phyloP scores from a whole-genome alignment of 805 yeast species.

The Saccharomycopsis sp. region DNA sequence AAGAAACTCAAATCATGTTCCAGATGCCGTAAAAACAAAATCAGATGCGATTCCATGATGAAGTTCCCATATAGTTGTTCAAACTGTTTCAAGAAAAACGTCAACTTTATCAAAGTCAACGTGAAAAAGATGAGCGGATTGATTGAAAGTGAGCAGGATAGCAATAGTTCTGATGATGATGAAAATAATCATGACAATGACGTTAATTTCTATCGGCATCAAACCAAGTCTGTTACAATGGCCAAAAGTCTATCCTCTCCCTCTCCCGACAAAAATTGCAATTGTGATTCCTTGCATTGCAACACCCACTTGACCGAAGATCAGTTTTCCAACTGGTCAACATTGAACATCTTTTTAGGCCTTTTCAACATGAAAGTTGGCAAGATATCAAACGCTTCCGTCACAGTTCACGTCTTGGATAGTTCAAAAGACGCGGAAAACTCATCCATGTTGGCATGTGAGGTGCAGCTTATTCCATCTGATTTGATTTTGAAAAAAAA shows the following conservation, averaged over 20 bases:
- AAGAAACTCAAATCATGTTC: conserved; percentile 21
- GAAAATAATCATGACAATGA: neutral
- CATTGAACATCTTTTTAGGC: conserved; percentile 10
- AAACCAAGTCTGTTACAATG: neutral
- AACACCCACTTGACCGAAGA: neutral
- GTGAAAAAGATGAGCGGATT: conserved; percentile 4
- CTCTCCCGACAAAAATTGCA: neutral
- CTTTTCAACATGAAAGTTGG: conserved; percentile 10
- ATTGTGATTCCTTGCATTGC: conserved; percentile 3
- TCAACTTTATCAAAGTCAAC: conserved; percentile 11
- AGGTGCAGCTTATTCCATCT: conserved; percentile 19
- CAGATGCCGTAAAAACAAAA: conserved; percentile 20
- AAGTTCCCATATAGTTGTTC: conserved; percentile 20
- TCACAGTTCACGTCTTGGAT: neutral
- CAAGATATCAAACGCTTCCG: too few species aligned
- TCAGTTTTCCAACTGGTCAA: neutral
- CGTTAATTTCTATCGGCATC: neutral
- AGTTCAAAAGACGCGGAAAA: conserved; percentile 1
- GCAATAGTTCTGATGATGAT: neutral
- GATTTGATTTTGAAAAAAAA: conserved; percentile 20
- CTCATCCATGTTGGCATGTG: conserved; percentile 6
- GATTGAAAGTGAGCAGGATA: neutral
- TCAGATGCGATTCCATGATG: conserved; percentile 19
- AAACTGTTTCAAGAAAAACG: conserved; percentile 19
- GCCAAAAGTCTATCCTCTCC: neutral